Conservation (phyloP, 805 yeast species). For the Komagataella pastoris region DNA sequence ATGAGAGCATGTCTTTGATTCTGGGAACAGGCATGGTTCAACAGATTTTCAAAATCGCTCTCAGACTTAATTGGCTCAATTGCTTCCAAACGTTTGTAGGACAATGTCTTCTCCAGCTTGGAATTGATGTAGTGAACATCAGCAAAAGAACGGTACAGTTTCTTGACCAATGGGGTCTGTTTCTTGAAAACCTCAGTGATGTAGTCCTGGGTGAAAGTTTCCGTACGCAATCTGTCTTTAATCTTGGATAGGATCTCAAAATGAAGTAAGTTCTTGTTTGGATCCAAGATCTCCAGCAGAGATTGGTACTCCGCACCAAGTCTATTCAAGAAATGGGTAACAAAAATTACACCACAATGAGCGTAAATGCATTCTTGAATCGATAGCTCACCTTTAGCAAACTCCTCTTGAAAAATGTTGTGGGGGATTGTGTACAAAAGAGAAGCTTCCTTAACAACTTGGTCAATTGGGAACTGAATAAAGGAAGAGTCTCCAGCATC, state of each 20-base stretch:
- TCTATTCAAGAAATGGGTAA: constrained; percentile 88
- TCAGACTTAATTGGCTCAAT: constrained; percentile 64
- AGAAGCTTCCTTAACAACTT: constrained; percentile 89
- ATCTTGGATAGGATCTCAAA: constrained; percentile 67
- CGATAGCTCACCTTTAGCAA: constrained; percentile 66
- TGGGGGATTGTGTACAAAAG: constrained; percentile 84
- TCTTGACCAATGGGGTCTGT: constrained; percentile 61
- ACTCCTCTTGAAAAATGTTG: constrained; percentile 63
- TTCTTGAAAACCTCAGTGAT: constrained; percentile 65
- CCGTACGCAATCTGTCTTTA: constrained; percentile 83
- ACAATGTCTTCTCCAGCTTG: constrained; percentile 61
- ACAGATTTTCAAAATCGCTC: constrained; percentile 56
- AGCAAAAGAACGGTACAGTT: constrained; percentile 83
- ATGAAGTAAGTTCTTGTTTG: constrained; percentile 46
- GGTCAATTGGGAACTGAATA: constrained; percentile 69
- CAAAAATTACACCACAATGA: constrained; percentile 85
- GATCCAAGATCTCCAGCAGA: constrained; percentile 49
- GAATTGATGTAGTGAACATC: constrained; percentile 74
- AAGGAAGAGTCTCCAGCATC: constrained; percentile 29
- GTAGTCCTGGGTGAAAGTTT: constrained; percentile 80
- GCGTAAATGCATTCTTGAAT: constrained; percentile 93
- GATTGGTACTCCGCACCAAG: constrained; percentile 82
- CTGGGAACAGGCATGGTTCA: constrained; percentile 61
- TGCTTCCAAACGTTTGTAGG: constrained; percentile 76
- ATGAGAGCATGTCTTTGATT: constrained; percentile 72